These are phyloP conservation scores for Tetrapisispora pingtungensis DNA, from an alignment of 805 yeast species.

Conservation along the genomic window DNA sequence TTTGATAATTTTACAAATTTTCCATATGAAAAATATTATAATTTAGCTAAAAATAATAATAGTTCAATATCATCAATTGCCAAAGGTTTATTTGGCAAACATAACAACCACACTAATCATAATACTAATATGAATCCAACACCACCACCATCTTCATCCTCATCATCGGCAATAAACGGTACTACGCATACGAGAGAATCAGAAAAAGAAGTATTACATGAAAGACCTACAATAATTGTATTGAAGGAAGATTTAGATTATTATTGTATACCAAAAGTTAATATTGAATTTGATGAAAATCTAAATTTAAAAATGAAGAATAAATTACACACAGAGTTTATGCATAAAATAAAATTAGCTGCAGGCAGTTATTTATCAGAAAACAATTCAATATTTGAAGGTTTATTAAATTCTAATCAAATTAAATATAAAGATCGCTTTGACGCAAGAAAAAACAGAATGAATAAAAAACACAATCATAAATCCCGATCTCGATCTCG, in stretches of 20 bases:
- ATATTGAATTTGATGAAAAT: conserved; percentile 30
- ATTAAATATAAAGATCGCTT: conserved; percentile 18
- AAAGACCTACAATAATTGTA: conserved; percentile 80
- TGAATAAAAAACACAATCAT: not conserved
- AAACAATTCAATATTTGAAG: conserved; percentile 57
- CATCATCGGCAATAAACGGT: conserved; percentile 4
- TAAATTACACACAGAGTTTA: conserved; percentile 29
- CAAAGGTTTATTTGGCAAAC: conserved; percentile 4
- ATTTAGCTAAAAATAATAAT: not conserved
- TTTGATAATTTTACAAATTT: conserved; percentile 41
- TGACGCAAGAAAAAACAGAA: not conserved
- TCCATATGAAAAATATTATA: conserved; percentile 2
- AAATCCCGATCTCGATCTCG: not conserved
- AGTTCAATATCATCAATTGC: conserved; percentile 1
- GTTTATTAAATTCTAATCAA: conserved; percentile 36
- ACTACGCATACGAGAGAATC: conserved; percentile 3
- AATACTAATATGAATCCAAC: too few relatives aligned
- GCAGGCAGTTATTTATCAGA: conserved; percentile 56
- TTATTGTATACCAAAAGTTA: conserved; percentile 58
- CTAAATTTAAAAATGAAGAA: conserved; percentile 34
- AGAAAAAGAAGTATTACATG: conserved; percentile 53
- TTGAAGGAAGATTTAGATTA: conserved; percentile 86
- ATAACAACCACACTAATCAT: too few relatives aligned
- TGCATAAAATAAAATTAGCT: conserved; percentile 53
- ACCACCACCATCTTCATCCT: too few relatives aligned